phyloP scores from a whole-genome alignment of 768 basidiomycete genomes.

The Strobilomyces dryophilus region DNA sequence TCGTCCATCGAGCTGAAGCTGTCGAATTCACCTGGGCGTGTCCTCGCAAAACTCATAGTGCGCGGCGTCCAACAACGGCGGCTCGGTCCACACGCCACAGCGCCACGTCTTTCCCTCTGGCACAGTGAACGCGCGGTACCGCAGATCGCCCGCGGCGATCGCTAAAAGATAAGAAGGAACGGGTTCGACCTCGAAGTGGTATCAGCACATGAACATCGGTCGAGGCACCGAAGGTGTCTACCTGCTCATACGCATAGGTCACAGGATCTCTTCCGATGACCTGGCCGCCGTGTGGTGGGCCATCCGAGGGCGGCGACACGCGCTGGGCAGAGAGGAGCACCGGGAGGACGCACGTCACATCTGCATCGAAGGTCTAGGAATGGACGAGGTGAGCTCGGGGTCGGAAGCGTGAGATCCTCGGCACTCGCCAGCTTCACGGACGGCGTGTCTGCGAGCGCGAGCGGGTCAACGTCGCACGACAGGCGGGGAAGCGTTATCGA shows the following conservation, averaged over 20 bases:
- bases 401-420: slow-evolving; percentile 64
- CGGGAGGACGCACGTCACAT: too few species aligned
- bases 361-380: too few species aligned
- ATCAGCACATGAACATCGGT: too few species aligned
- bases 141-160: slow-evolving; percentile 55
- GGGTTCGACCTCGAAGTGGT: slow-evolving; percentile 47
- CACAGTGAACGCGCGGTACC: slow-evolving; percentile 61
- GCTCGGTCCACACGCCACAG: slow-evolving; percentile 89
- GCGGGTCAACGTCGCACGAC: not conserved
- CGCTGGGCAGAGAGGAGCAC: slow-evolving; percentile 8
- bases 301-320: not conserved
- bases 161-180: slow-evolving; percentile 75
- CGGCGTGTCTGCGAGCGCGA: slow-evolving; percentile 36
- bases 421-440: slow-evolving; percentile 65
- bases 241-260: slow-evolving; percentile 76
- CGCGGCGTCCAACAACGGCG: slow-evolving; percentile 67
- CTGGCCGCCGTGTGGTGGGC: not conserved
- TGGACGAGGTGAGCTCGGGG: slow-evolving; percentile 49
- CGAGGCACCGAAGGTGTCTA: slow-evolving; percentile 34
- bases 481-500: not conserved
- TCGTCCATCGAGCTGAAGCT: too few species aligned
- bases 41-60: slow-evolving; percentile 90
- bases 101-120: slow-evolving; percentile 68
- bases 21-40: slow-evolving; percentile 53
- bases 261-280: slow-evolving; percentile 32